These are phyloP conservation scores for Dillenia turbinata DNA, from an alignment of 164 flowering plant species.

Conservation along the genomic window DNA sequence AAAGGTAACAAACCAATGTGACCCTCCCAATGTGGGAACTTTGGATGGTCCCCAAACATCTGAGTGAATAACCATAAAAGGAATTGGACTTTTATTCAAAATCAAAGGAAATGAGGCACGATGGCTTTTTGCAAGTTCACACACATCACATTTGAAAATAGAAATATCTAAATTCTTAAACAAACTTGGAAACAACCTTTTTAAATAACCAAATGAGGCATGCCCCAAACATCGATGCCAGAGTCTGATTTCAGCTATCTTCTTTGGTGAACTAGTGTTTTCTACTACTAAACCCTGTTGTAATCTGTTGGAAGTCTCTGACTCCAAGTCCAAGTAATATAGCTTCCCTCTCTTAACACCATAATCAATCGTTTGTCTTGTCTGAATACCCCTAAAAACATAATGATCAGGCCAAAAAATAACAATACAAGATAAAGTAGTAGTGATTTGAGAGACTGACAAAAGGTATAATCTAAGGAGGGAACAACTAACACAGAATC, in stretches of 20 bases:
- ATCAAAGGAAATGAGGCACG: too few relatives aligned
- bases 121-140: slow-evolving; percentile 9
- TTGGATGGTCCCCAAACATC: slow-evolving; percentile 17
- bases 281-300: slow-evolving; percentile 2
- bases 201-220: slow-evolving; percentile 15
- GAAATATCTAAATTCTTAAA: slow-evolving; percentile 13
- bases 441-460: slow-evolving; percentile 11
- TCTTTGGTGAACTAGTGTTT: neutral
- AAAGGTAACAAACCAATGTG: slow-evolving; percentile 3
- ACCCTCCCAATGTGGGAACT: slow-evolving; percentile 12
- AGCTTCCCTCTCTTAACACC: slow-evolving; percentile 18
- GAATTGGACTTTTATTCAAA: slow-evolving; percentile 5
- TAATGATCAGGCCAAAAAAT: slow-evolving; percentile 25
- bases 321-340: slow-evolving; percentile 15
- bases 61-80: slow-evolving; percentile 12
- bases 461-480: slow-evolving; percentile 8
- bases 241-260: slow-evolving; percentile 2
- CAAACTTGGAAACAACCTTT: slow-evolving; percentile 14
- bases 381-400: slow-evolving; percentile 21
- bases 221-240: slow-evolving; percentile 8
- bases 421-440: slow-evolving; percentile 17
- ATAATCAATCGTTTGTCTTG: slow-evolving; percentile 16
- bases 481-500: slow-evolving; percentile 19
- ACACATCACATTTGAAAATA: slow-evolving; percentile 13
- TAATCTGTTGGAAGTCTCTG: neutral